Evolutionary conservation across 345 rosid genomes (phyloP).

Genomic region (Arabidopsis suecica): DNA sequence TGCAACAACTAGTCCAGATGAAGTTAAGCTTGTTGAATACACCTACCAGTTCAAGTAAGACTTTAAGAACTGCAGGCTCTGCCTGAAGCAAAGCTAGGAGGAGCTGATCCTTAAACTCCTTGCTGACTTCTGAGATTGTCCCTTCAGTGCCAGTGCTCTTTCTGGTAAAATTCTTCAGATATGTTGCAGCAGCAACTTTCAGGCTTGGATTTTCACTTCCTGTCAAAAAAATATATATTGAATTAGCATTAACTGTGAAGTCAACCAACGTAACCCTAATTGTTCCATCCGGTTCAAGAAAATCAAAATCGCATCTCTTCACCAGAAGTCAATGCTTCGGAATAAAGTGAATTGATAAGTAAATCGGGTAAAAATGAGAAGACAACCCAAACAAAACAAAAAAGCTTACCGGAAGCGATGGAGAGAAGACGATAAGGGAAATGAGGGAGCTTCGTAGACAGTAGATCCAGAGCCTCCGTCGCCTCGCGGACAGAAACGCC

Average conservation of each 20-base stretch:
- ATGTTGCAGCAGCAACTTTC: constrained; percentile 77
- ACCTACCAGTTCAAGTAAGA: constrained; percentile 76
- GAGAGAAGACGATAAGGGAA: constrained; percentile 79
- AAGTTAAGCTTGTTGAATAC: constrained; percentile 5
- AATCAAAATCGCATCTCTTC: background rate
- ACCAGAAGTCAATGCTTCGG: background rate
- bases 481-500: constrained; percentile 57
- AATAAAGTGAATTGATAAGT: background rate
- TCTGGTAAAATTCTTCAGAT: constrained; percentile 72
- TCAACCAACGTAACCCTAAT: constrained; percentile 37
- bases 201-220: constrained; percentile 70
- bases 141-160: constrained; percentile 48
- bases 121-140: constrained; percentile 52
- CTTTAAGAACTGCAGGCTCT: constrained; percentile 70
- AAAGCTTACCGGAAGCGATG: constrained; percentile 57
- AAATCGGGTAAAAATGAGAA: background rate
- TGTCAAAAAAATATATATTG: constrained; percentile 27
- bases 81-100: constrained; percentile 65
- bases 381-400: background rate
- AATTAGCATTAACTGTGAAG: constrained; percentile 12
- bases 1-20: background rate
- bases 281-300: background rate
- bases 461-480: constrained; percentile 69
- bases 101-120: constrained; percentile 79
- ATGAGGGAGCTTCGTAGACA: constrained; percentile 60